A percentile compares a stretch with the other conserved stretches of the same genome.
These are phyloP conservation scores for Nitzschia putrida DNA, from an alignment of 108 stramenopile species.

Conservation along the genomic window DNA sequence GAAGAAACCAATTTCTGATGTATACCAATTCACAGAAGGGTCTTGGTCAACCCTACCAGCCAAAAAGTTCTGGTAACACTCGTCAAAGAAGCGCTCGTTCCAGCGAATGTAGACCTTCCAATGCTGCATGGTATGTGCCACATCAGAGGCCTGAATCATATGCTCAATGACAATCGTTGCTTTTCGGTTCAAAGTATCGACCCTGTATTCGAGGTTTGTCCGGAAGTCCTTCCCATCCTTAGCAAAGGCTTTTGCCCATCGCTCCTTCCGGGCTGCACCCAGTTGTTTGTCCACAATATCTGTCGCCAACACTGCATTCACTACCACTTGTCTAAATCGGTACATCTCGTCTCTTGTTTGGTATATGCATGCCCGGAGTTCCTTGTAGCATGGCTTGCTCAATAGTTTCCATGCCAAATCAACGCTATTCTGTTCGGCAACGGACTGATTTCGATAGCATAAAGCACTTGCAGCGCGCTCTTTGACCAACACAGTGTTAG, in stretches of 20 bases:
- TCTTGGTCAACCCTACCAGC: neutral
- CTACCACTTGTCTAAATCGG: neutral
- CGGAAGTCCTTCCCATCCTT: neutral
- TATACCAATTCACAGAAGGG: neutral
- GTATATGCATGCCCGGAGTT: neutral
- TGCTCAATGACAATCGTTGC: neutral
- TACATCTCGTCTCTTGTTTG: neutral
- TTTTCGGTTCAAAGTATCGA: neutral
- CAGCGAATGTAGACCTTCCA: neutral
- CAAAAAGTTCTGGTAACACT: neutral
- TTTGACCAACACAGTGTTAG: neutral
- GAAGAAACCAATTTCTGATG: neutral
- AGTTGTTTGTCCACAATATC: slow-evolving; percentile 1
- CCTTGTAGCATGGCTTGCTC: neutral
- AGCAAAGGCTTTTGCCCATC: neutral
- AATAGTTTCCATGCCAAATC: neutral
- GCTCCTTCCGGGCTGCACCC: neutral
- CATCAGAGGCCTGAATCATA: neutral
- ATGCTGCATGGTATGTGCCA: slow-evolving; percentile 1
- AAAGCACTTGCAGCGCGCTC: neutral
- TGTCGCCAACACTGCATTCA: neutral
- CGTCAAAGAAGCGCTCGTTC: neutral
- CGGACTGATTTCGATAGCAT: neutral
- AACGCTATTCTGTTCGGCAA: neutral
- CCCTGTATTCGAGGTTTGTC: neutral